Percentiles rank a stretch among this genome's conserved stretches.
These are phyloP conservation scores for Claviceps paspali DNA, from an alignment of 2,329 filamentous ascomycete genomes.

Conservation along the genomic window DNA sequence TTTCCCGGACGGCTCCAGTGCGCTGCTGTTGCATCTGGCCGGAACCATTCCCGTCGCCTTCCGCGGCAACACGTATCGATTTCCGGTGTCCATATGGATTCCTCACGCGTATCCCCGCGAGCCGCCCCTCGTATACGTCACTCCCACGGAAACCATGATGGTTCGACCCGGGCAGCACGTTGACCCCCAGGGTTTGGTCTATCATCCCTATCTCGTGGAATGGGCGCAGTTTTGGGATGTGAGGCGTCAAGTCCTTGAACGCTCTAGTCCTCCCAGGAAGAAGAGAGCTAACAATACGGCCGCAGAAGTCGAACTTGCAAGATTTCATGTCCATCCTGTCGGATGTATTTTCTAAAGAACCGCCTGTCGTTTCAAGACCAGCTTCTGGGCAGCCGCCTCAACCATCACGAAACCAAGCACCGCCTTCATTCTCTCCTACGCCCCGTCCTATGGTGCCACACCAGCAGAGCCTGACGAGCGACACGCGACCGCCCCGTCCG, in stretches of 20 bases:
- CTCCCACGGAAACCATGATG: slow-evolving; percentile 73
- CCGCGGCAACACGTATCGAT: slow-evolving; percentile 76
- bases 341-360: slow-evolving; percentile 87
- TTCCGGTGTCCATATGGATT: slow-evolving; percentile 85
- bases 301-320: slow-evolving; percentile 62
- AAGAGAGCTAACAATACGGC: not conserved
- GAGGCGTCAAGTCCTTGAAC: slow-evolving; percentile 9
- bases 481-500: slow-evolving; percentile 24
- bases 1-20: slow-evolving; percentile 74
- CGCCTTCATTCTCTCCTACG: slow-evolving; percentile 57
- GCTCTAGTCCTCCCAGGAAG: slow-evolving; percentile 3
- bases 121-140: slow-evolving; percentile 76
- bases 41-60: slow-evolving; percentile 88
- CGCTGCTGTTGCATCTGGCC: slow-evolving; percentile 69
- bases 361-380: slow-evolving; percentile 65
- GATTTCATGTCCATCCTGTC: slow-evolving; percentile 72
- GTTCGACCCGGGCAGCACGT: slow-evolving; percentile 91
- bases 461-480: slow-evolving; percentile 16
- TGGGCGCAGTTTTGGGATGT: slow-evolving; percentile 89
- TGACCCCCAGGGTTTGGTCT: slow-evolving; percentile 80
- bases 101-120: slow-evolving; percentile 81
- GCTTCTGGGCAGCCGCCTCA: slow-evolving; percentile 27
- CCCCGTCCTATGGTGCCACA: slow-evolving; percentile 45
- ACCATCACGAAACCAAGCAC: slow-evolving; percentile 21
- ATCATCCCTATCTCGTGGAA: slow-evolving; percentile 85